phyloP scores from a whole-genome alignment of 257 asterid genomes.

The Solanum dulcamara region DNA sequence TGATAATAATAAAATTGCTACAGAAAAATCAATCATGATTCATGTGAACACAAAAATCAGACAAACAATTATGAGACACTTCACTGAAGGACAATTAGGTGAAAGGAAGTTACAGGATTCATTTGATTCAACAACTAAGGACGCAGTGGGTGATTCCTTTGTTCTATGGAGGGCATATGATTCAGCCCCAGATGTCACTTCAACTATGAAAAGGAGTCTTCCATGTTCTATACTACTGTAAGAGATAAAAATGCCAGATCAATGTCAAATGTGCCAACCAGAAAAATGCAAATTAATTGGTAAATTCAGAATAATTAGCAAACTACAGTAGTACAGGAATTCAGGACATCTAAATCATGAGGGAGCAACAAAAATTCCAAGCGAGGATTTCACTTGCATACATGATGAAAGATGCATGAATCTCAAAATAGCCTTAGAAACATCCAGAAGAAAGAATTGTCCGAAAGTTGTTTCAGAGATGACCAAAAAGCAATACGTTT shows the following conservation, averaged over 20 bases:
- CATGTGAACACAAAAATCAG: conserved; percentile 3
- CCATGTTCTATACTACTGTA: neutral
- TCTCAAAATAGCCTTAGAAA: neutral
- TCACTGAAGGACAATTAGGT: neutral
- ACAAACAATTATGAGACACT: neutral
- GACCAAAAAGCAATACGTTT: neutral
- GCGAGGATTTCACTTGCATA: neutral
- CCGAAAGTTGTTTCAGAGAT: neutral
- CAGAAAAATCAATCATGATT: conserved; percentile 1
- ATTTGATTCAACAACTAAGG: conserved; percentile 8
- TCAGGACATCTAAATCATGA: neutral
- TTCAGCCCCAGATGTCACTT: conserved; percentile 11
- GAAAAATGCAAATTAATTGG: neutral
- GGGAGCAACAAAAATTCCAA: neutral
- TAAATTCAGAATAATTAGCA: neutral
- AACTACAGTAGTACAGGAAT: neutral
- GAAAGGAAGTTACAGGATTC: neutral
- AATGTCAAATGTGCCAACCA: neutral
- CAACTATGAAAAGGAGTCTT: neutral
- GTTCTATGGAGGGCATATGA: conserved; percentile 8
- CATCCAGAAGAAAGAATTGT: neutral
- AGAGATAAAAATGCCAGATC: neutral
- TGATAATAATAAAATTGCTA: conserved; percentile 6
- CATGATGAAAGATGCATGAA: neutral
- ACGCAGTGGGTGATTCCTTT: conserved; percentile 9